Conservation (phyloP, 805 yeast species). For the Candida ipomoeae region DNA sequence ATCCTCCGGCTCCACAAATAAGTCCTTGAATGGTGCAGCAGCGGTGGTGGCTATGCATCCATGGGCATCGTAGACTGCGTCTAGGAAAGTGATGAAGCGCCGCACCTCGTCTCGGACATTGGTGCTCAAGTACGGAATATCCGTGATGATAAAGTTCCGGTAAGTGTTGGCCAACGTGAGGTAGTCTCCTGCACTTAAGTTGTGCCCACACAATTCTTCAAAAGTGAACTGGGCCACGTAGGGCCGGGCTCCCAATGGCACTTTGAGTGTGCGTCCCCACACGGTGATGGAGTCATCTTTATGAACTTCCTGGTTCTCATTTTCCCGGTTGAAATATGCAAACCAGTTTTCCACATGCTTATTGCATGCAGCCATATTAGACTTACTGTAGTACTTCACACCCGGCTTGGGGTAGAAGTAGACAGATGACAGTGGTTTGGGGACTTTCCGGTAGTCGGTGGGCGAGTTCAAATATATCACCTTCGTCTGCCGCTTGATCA, state of each 20-base stretch:
- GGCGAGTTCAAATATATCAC: constrained; percentile 85
- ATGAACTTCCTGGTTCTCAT: constrained; percentile 23
- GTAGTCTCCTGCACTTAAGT: constrained; percentile 93
- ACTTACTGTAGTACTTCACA: constrained; percentile 47
- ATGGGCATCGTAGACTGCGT: constrained; percentile 91
- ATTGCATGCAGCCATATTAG: constrained; percentile 47
- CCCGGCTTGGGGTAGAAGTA: constrained; percentile 72
- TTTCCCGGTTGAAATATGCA: constrained; percentile 65
- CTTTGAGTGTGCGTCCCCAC: constrained; percentile 83
- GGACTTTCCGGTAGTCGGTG: constrained; percentile 87
- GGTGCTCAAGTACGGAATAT: constrained; percentile 80
- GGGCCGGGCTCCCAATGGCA: constrained; percentile 74
- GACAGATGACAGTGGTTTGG: constrained; percentile 75
- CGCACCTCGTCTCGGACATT: constrained; percentile 80
- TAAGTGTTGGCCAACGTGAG: constrained; percentile 73
- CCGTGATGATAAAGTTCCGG: constrained; percentile 81
- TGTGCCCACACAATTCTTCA: constrained; percentile 78
- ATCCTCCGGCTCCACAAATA: constrained; percentile 80
- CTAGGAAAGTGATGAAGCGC: constrained; percentile 89
- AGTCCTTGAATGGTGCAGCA: constrained; percentile 76
- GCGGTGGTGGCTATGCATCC: constrained; percentile 86
- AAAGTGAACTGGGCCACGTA: constrained; percentile 88
- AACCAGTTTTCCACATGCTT: constrained; percentile 78
- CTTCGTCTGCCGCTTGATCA: constrained; percentile 65
- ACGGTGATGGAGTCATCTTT: constrained; percentile 43